Base-by-base conservation (phyloP, 352 stramenopile species). In the Phytophthora europaea region DNA sequence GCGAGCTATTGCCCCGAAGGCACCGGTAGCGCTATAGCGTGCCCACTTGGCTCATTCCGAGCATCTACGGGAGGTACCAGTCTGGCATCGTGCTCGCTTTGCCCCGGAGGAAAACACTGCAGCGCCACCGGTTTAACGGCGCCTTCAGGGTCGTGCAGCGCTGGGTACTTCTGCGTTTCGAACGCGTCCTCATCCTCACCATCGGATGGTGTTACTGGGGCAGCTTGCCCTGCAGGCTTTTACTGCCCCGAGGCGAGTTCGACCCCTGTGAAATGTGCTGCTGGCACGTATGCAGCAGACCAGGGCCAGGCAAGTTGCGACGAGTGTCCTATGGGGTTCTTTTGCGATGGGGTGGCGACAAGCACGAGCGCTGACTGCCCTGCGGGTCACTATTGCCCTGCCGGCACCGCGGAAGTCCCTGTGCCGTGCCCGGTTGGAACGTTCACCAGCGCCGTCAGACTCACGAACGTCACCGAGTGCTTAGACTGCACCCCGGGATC, bases 111-210 rank as follows among this genome's bases (percentile, higher is more conserved):
- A 1, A 68, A 75, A 16, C 83, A 85, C 40, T 97, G 88, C 50
- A 75, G 64, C 16, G 67, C 57, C 1, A 90, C 77, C 9, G 84
- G 74, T 1, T 72, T 94, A 34, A 87, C 76, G 0, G 36, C 61
- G 0, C 90, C 91, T 1, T 86, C 76, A 0, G 85, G 83, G 0
- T 67, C 79, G 0, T 99, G 95, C 56, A 76, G 40, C 2, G 51
- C 81, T 15, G 93, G 94, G 0, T 98, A 96, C 72, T 98, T 93
- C 67, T 98, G 94, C 63, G 61, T 87, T 5, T 75, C 63, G 2
- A 82, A 71, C 38, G 71, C 86, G 7, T 84, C 72, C 0, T 79
- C 65, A 1, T 61, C 85, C 3, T 90, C 78, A 26, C 87, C 90
- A 0, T 89, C 69, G 1, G 84, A 93, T 34, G 57, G 34, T 16